These are phyloP conservation scores for Rubroboletus satanas DNA, from an alignment of 768 basidiomycete species.

Conservation along the genomic window DNA sequence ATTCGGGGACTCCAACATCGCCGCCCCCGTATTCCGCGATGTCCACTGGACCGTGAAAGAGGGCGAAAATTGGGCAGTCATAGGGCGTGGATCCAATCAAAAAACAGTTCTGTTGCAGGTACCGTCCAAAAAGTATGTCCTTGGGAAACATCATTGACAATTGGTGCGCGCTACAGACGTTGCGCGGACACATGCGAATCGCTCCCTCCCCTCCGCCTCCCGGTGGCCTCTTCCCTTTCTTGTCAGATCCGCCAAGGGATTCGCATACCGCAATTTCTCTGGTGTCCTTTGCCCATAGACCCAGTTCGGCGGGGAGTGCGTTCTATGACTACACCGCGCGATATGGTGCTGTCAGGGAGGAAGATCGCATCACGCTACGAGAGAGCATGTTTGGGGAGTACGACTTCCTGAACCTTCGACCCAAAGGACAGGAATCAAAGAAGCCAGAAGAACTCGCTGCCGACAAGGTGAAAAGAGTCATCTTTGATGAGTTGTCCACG, in stretches of 20 bases:
- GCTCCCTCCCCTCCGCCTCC: conserved; percentile 57
- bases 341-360: conserved; percentile 85
- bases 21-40: conserved; percentile 47
- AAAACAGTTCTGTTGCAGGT: conserved; percentile 67
- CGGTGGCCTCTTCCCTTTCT: conserved; percentile 75
- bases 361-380: conserved; percentile 72
- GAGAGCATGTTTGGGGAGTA: conserved; percentile 63
- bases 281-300: conserved; percentile 67
- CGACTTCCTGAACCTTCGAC: conserved; percentile 33
- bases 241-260: conserved; percentile 43
- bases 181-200: conserved; percentile 70
- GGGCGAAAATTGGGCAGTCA: conserved; percentile 71
- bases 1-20: conserved; percentile 52
- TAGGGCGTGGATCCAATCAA: conserved; percentile 61
- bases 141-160: not conserved
- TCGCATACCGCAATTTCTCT: conserved; percentile 48
- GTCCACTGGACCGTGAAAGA: conserved; percentile 58
- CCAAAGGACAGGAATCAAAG: conserved; percentile 18
- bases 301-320: conserved; percentile 53
- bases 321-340: conserved; percentile 94
- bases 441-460: conserved; percentile 22
- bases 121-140: not conserved
- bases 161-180: conserved; percentile 40
- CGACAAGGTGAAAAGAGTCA: conserved; percentile 26
- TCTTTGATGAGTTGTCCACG: conserved; percentile 53